Conservation (phyloP, 352 stramenopile genomes). For the Pythium folliculosum region DNA sequence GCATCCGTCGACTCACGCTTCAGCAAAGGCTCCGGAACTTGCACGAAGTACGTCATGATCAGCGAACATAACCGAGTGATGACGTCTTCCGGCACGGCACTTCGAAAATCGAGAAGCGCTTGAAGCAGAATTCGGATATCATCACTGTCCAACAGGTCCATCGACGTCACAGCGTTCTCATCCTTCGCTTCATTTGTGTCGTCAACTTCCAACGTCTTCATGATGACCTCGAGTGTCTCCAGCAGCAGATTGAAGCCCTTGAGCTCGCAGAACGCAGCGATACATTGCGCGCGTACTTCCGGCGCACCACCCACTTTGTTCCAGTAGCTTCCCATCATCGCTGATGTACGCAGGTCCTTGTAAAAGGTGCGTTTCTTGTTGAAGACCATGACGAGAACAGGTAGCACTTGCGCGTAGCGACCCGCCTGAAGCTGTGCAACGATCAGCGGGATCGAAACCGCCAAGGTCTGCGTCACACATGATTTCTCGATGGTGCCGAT, state of each 20-base stretch:
- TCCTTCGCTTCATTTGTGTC: conserved; percentile 46
- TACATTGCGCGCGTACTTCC: conserved; percentile 83
- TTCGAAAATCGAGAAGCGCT: conserved; percentile 75
- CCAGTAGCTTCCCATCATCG: conserved; percentile 90
- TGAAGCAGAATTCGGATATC: conserved; percentile 81
- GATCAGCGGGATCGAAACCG: conserved; percentile 65
- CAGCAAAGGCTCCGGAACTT: conserved; percentile 70
- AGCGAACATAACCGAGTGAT: conserved; percentile 69
- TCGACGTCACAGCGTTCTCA: conserved; percentile 14
- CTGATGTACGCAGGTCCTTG: conserved; percentile 84
- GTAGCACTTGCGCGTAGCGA: conserved; percentile 62
- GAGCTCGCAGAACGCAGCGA: conserved; percentile 79
- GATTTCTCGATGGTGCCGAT: conserved; percentile 86
- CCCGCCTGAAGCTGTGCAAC: conserved; percentile 73
- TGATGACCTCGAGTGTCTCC: conserved; percentile 70
- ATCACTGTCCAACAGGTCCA: conserved; percentile 64
- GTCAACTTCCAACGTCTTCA: conserved; percentile 43
- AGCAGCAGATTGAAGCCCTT: conserved; percentile 79
- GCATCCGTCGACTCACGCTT: conserved; percentile 88
- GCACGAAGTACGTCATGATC: conserved; percentile 85
- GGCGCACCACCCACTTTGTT: conserved; percentile 84
- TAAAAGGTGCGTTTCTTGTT: conserved; percentile 92
- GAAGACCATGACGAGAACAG: conserved; percentile 80
- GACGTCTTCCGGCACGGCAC: conserved; percentile 62
- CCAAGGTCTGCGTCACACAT: conserved; percentile 80